Evolutionary conservation across 352 stramenopile genomes (phyloP), one percentile per base, ranked within the genome.

Genomic region (Globisporangium paddicum): DNA sequence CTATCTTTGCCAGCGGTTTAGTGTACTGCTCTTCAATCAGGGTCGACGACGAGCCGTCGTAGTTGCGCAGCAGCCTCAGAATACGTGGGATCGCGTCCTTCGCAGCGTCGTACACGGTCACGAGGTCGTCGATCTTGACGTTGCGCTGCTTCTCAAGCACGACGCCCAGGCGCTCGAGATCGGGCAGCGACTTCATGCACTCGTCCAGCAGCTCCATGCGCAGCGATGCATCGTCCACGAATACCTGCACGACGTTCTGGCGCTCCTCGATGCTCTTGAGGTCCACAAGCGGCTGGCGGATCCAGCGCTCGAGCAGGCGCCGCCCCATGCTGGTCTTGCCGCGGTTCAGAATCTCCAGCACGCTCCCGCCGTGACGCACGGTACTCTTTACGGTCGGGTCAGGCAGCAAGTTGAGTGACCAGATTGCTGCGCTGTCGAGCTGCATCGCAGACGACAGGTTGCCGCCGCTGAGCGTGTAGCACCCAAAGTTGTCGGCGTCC

Each of bases 261-360:
- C 97, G 86, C 26, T 68, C 68, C 21, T 81, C 58, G 62, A 99
- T 98, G 18, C 79, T 63, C 9, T 71, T 61, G 1, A 96, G 66
- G 59, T 98, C 76, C 0, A 98, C 66, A 21, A 99, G 79, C 21
- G 98, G 98, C 73, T 99, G 96, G 46, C 95, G 80, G 50, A 99
- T 90, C 97, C 97, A 99, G n/a, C 94, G 79, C 70, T 98, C 88
- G 25, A 99, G 77, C 23, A 98, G 67, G 0, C 90, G 77, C 55
- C 82, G 80, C 0, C 97, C 97, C 91, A 99, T 98, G 16, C 77
- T 69, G 5, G 96, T 99, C 64, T 97, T 95, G 58, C 90, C 96
- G 42, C 94, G 81, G 71, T 98, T 98, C 19, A 99, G 75, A 30
- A 99, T 88, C 50, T 97, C 94, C 62, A 93, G 84, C 0, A 99